Percentiles rank a stretch among this genome's conserved stretches.
Conservation (phyloP, 495 filamentous ascomycete genomes). For the Alectoria sarmentosa region DNA sequence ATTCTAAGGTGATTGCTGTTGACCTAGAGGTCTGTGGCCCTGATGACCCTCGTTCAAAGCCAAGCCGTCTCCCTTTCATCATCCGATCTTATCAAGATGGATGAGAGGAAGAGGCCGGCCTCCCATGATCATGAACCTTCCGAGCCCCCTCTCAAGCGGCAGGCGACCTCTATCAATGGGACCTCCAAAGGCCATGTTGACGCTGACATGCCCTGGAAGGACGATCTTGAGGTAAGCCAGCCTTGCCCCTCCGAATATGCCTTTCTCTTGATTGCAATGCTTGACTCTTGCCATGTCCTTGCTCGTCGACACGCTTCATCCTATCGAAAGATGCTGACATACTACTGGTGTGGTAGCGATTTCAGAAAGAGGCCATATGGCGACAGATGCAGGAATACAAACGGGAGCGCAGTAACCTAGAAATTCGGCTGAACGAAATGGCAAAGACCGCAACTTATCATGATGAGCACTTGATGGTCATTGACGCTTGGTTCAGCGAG, state of each 20-base stretch:
- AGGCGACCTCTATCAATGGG: constrained; percentile 68
- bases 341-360: constrained; percentile 54
- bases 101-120: constrained; percentile 91
- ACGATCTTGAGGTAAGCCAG: constrained; percentile 78
- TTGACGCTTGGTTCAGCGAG: constrained; percentile 90
- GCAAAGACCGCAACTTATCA: constrained; percentile 69
- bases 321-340: constrained; percentile 14
- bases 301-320: constrained; percentile 11
- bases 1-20: not conserved
- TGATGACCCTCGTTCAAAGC: constrained; percentile 75
- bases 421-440: constrained; percentile 66
- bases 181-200: constrained; percentile 65
- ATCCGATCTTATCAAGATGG: constrained; percentile 79
- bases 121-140: constrained; percentile 64
- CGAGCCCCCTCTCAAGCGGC: constrained; percentile 78
- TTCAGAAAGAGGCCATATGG: constrained; percentile 95
- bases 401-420: constrained; percentile 71
- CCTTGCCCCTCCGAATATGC: constrained; percentile 8
- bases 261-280: not conserved
- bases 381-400: constrained; percentile 98
- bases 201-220: constrained; percentile 72
- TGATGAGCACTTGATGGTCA: constrained; percentile 82
- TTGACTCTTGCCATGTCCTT: constrained; percentile 16
- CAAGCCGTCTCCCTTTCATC: constrained; percentile 61
- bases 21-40: constrained; percentile 36